These are phyloP conservation scores for Choiromyces venosus DNA, from an alignment of 495 filamentous ascomycete genomes.

Conservation along the genomic window DNA sequence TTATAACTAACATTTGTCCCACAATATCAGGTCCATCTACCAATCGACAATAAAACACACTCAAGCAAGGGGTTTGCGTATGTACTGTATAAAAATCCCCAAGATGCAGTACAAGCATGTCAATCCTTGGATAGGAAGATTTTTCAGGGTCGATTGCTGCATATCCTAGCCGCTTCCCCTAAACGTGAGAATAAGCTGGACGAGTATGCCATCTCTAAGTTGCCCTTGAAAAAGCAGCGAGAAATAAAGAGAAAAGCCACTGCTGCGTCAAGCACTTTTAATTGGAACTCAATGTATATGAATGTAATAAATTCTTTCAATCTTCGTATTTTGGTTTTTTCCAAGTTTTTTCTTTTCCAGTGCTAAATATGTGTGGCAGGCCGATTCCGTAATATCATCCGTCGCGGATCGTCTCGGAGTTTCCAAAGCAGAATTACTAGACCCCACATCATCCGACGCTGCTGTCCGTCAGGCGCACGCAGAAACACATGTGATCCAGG, in stretches of 20 bases:
- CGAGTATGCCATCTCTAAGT: constrained; percentile 76
- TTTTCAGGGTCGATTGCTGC: constrained; percentile 86
- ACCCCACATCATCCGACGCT: constrained; percentile 88
- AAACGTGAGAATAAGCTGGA: constrained; percentile 78
- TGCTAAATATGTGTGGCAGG: constrained; percentile 44
- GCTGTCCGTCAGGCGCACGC: constrained; percentile 95
- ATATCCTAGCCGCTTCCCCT: constrained; percentile 73
- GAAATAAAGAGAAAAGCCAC: constrained; percentile 75
- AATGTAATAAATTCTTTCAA: constrained; percentile 54
- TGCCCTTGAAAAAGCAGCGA: constrained; percentile 91
- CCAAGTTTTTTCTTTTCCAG: background rate
- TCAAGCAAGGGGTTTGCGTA: constrained; percentile 83
- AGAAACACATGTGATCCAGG: constrained; percentile 92
- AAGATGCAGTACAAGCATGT: constrained; percentile 70
- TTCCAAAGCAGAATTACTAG: constrained; percentile 80
- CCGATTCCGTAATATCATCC: constrained; percentile 87
- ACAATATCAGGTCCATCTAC: constrained; percentile 65
- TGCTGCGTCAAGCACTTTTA: constrained; percentile 71
- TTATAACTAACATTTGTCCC: constrained; percentile 39
- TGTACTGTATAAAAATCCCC: constrained; percentile 64
- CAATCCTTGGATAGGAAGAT: constrained; percentile 67
- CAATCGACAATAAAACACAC: constrained; percentile 59
- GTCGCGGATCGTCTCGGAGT: constrained; percentile 80
- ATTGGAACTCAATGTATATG: constrained; percentile 98
- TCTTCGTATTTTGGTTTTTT: background rate